Percentiles rank a stretch among this genome's conserved stretches.
phyloP scores from a whole-genome alignment of 2,329 filamentous ascomycete genomes.

The Alternaria burnsii region DNA sequence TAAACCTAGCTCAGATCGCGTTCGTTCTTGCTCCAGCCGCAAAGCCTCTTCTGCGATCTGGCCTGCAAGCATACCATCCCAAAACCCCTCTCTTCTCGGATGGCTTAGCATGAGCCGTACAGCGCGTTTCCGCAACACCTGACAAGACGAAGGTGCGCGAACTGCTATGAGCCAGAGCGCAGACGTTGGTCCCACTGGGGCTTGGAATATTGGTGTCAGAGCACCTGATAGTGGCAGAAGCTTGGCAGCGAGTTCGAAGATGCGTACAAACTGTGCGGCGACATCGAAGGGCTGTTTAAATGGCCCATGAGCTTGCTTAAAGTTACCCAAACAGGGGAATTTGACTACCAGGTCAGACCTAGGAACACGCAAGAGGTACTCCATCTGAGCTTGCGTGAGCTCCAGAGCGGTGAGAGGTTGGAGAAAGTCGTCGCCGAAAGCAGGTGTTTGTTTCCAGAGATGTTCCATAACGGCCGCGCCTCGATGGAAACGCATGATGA shows the following conservation, averaged over 20 bases:
- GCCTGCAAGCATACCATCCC: constrained; percentile 69
- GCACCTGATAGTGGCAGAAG: constrained; percentile 15
- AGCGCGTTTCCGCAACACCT: constrained; percentile 34
- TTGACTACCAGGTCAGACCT: constrained; percentile 17
- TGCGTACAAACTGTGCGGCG: constrained; percentile 19
- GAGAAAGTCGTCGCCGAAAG: constrained; percentile 3
- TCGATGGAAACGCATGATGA: constrained; percentile 18
- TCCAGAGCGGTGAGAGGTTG: constrained; percentile 17
- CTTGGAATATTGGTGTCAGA: constrained; percentile 37
- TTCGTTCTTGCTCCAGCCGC: constrained; percentile 37
- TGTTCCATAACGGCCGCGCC: constrained; percentile 13
- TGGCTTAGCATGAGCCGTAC: constrained; percentile 36
- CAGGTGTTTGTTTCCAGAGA: constrained; percentile 10
- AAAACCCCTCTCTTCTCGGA: constrained; percentile 59
- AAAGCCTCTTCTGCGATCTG: constrained; percentile 38
- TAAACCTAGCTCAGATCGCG: constrained; percentile 20
- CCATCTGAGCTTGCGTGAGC: constrained; percentile 23
- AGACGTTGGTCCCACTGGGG: constrained; percentile 32
- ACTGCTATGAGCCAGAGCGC: constrained; percentile 40
- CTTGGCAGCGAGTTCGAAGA: constrained; percentile 28
- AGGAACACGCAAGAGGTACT: constrained; percentile 25
- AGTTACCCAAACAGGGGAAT: constrained; percentile 19
- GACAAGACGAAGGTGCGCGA: constrained; percentile 29
- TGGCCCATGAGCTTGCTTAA: constrained; percentile 17
- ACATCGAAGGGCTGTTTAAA: constrained; percentile 29